Percentiles rank a stretch among this genome's conserved stretches.
Evolutionary conservation across 805 yeast species (phyloP).

Genomic region (Candida dendrica): DNA sequence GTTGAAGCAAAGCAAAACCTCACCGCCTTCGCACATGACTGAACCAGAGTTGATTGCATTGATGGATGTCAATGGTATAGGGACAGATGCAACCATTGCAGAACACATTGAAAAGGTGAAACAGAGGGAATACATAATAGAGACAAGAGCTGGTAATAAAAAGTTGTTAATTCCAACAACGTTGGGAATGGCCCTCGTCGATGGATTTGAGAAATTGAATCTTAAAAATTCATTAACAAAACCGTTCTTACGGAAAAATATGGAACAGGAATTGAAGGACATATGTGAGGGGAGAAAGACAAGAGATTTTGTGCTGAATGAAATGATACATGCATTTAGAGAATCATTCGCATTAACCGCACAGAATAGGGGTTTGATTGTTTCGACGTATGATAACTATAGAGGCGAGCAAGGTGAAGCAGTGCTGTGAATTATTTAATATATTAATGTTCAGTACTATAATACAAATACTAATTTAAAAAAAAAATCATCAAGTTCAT

Average conservation of each 20-base stretch:
- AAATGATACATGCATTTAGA: conserved; percentile 49
- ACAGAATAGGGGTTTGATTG: conserved; percentile 30
- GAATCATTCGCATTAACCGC: conserved; percentile 50
- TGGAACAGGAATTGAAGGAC: conserved; percentile 59
- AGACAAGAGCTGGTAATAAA: conserved; percentile 27
- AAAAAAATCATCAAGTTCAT: background rate
- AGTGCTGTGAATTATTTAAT: background rate
- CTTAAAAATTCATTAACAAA: conserved; percentile 74
- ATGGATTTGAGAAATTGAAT: conserved; percentile 78
- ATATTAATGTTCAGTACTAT: no score
- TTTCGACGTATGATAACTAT: conserved; percentile 23
- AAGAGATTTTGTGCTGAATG: conserved; percentile 46
- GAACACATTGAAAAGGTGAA: conserved; percentile 87
- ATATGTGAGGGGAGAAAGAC: conserved; percentile 61
- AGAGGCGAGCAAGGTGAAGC: conserved; percentile 8
- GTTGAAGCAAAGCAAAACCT: conserved; percentile 67
- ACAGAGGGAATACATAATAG: conserved; percentile 55
- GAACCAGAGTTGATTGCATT: conserved; percentile 87
- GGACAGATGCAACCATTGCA: conserved; percentile 98
- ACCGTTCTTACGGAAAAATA: conserved; percentile 73
- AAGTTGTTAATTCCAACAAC: conserved; percentile 64
- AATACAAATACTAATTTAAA: no score
- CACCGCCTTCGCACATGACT: conserved; percentile 78
- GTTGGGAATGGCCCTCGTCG: conserved; percentile 80
- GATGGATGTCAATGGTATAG: conserved; percentile 97